Conservation (phyloP, 2,329 filamentous ascomycete genomes). For the Ustulina deusta region DNA sequence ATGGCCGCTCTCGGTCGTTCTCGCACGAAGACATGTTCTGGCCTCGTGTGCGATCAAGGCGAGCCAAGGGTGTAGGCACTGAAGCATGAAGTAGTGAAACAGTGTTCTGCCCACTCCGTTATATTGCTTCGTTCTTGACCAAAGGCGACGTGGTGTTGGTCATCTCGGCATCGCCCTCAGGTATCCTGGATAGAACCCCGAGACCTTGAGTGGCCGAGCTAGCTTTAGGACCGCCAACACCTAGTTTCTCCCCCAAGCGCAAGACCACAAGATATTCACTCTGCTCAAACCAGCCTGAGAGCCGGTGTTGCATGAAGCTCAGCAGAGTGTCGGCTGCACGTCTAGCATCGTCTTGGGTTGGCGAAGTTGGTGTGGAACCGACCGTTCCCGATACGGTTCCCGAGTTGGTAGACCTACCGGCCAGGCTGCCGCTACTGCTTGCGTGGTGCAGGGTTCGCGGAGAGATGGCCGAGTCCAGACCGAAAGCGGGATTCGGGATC, state of each 20-base stretch:
- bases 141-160: conserved; percentile 51
- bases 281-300: conserved; percentile 76
- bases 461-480: conserved; percentile 60
- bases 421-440: conserved; percentile 64
- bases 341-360: conserved; percentile 87
- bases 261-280: conserved; percentile 82
- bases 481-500: conserved; percentile 56
- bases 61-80: conserved; percentile 5
- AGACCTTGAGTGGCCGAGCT: conserved; percentile 53
- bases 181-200: conserved; percentile 66
- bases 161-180: conserved; percentile 68
- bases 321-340: conserved; percentile 84
- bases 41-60: conserved; percentile 4
- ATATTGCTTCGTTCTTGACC: conserved; percentile 53
- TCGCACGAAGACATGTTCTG: not conserved
- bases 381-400: conserved; percentile 55
- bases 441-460: conserved; percentile 62
- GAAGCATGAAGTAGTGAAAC: conserved; percentile 21
- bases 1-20: conserved; percentile 1
- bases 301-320: conserved; percentile 79
- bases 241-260: conserved; percentile 87
- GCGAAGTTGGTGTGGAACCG: conserved; percentile 71
- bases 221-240: conserved; percentile 60
- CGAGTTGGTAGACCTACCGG: conserved; percentile 54
- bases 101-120: conserved; percentile 49